Evolutionary conservation across 1,284 basidiomycete species (phyloP), one percentile per base, ranked within the genome.

Genomic region (Heliocybe sulcata): DNA sequence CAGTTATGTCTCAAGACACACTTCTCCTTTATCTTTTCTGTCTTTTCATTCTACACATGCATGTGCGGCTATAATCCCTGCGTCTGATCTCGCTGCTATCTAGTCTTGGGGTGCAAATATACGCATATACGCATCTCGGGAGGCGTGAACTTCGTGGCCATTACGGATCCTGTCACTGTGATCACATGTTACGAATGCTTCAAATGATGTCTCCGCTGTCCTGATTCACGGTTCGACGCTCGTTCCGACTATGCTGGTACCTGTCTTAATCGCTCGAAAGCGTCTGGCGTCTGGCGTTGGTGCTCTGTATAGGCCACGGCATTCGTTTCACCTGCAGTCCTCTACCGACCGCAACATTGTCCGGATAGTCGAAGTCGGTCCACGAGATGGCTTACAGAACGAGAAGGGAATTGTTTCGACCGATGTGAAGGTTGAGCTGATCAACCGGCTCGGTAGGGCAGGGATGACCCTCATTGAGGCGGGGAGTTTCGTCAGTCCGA

Each of bases 361-460:
- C 47, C 80, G 81, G 55, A 90, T 98, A 50, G 90, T 98, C 54
- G 95, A 98, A 71, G 94, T 97, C 2, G 91, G 92, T 0, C 91
- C 94, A 1, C 77, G 95, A 22, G 95, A 98, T 69, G 95, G 95
- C 0, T 76, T 98, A 14, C 95, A 98, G 73, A 98, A 98, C 66
- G 91, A 98, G 65, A 85, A 87, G 60, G 76, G 77, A 0, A 73
- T 85, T 8, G 85, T 96, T 2, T 79, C 90, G 2, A 83, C 85
- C 0, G 76, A 81, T 11, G 74, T 88, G 59, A 97, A 96, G 69
- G 81, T 87, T 45, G 87, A 91, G 61, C 79, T 98, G 50, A 86
- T 98, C 58, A 81, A 90, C 57, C 73, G 85, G 12, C 81, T 98
- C 2, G 82, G 80, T 3, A 66, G 72, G 9, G 84, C 90, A 2